Conservation (phyloP, 345 rosid genomes). For the Moricandia moricandioides region DNA sequence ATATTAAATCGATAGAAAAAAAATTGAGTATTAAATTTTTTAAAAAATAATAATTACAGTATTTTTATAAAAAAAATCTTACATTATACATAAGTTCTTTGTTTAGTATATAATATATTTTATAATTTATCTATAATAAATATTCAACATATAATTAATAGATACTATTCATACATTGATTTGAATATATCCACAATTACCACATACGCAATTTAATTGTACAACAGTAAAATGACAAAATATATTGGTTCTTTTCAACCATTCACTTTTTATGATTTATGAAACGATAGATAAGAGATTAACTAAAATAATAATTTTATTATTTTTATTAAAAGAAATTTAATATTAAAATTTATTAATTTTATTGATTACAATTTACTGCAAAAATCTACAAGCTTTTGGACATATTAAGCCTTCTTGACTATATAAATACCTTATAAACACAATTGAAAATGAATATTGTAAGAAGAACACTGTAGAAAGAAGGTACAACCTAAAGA, state of each 20-base stretch:
- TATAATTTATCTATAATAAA: not conserved
- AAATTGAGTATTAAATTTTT: too few species aligned
- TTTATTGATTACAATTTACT: not conserved
- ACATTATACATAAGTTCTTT: not conserved
- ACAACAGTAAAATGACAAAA: not conserved
- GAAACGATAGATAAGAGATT: not conserved
- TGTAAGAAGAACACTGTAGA: not conserved
- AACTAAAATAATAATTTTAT: not conserved
- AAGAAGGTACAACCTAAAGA: not conserved
- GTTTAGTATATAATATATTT: not conserved
- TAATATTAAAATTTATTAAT: not conserved
- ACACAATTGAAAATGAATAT: not conserved
- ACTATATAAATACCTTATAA: not conserved
- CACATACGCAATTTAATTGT: not conserved
- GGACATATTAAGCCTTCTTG: not conserved
- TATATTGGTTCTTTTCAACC: not conserved
- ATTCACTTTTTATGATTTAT: not conserved
- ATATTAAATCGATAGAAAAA: too few species aligned
- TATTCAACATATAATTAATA: not conserved
- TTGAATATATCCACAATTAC: not conserved
- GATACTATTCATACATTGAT: not conserved
- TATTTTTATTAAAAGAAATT: not conserved
- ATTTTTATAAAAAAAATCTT: not conserved
- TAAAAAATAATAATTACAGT: too few species aligned
- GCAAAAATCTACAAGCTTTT: conserved; percentile 6